Percentiles rank a stretch among this genome's conserved stretches.
phyloP scores from a whole-genome alignment of 2,329 filamentous ascomycete genomes.

The Fusarium setosum region DNA sequence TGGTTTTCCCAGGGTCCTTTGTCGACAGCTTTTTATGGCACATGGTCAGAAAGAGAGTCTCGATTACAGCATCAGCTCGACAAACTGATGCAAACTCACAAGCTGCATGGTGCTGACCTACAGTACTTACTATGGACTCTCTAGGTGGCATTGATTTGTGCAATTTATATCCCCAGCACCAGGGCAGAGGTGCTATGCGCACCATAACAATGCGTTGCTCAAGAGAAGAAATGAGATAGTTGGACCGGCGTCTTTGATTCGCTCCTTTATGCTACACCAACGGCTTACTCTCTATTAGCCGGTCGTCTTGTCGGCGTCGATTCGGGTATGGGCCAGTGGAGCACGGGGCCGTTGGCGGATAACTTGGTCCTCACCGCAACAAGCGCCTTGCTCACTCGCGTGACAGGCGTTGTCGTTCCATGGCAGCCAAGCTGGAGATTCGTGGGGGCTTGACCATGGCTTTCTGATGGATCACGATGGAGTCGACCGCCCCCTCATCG shows the following conservation, averaged over 20 bases:
- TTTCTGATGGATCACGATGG: slow-evolving; percentile 17
- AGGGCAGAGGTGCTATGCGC: neutral
- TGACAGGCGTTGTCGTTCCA: slow-evolving; percentile 14
- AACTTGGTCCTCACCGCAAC: slow-evolving; percentile 28
- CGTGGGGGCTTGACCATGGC: slow-evolving; percentile 4
- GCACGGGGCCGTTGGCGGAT: slow-evolving; percentile 20
- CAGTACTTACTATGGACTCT: too few species aligned
- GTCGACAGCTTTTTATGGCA: slow-evolving; percentile 1
- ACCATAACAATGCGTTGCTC: neutral
- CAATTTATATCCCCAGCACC: neutral
- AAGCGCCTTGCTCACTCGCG: slow-evolving; percentile 26
- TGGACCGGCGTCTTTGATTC: slow-evolving; percentile 4
- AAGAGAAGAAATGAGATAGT: slow-evolving; percentile 1
- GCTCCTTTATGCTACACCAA: neutral
- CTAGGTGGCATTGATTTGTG: neutral
- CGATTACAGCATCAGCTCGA: too few species aligned
- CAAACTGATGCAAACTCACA: too few species aligned
- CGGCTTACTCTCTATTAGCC: slow-evolving; percentile 1
- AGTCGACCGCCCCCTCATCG: slow-evolving; percentile 20
- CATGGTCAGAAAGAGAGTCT: too few species aligned
- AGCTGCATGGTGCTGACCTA: too few species aligned
- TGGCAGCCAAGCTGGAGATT: slow-evolving; percentile 9
- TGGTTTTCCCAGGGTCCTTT: slow-evolving; percentile 26
- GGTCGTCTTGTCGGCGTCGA: slow-evolving; percentile 4
- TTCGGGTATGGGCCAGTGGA: slow-evolving; percentile 17